Evolutionary conservation across 768 basidiomycete genomes (phyloP).

Genomic region (Daedaleopsis sinensis): DNA sequence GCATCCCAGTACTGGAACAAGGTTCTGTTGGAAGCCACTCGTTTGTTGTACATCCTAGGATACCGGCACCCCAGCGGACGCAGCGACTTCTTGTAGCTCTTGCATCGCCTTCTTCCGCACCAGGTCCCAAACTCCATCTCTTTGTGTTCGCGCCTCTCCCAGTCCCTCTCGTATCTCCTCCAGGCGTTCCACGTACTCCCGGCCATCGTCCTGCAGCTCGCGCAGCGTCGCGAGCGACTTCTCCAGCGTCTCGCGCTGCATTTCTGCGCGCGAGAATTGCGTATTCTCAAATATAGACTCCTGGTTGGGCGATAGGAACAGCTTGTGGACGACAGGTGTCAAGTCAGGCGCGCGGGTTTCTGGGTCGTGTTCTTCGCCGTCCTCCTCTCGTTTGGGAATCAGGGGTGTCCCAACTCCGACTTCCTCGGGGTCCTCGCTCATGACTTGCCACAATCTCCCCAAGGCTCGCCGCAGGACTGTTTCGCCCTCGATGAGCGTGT

Average conservation of each 20-base stretch:
- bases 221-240: conserved; percentile 73
- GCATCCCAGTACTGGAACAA: not conserved
- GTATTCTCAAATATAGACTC: conserved; percentile 51
- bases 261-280: conserved; percentile 64
- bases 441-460: conserved; percentile 80
- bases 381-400: conserved; percentile 69
- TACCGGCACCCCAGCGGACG: conserved; percentile 19
- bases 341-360: conserved; percentile 63
- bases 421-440: conserved; percentile 68
- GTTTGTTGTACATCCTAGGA: not conserved
- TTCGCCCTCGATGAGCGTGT: conserved; percentile 84
- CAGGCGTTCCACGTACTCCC: conserved; percentile 84
- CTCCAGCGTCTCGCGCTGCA: conserved; percentile 71
- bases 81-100: conserved; percentile 72
- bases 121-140: conserved; percentile 75
- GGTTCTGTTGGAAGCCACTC: not conserved
- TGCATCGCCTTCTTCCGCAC: conserved; percentile 74
- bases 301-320: conserved; percentile 56
- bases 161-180: conserved; percentile 83
- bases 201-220: conserved; percentile 84
- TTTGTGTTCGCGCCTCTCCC: conserved; percentile 72
- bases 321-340: conserved; percentile 63
- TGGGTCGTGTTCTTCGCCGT: conserved; percentile 40
- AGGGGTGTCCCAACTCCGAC: conserved; percentile 40
- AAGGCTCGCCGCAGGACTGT: conserved; percentile 71